Conservation (phyloP, 2,329 filamentous ascomycete species). For the Mollisiaceae sp. region DNA sequence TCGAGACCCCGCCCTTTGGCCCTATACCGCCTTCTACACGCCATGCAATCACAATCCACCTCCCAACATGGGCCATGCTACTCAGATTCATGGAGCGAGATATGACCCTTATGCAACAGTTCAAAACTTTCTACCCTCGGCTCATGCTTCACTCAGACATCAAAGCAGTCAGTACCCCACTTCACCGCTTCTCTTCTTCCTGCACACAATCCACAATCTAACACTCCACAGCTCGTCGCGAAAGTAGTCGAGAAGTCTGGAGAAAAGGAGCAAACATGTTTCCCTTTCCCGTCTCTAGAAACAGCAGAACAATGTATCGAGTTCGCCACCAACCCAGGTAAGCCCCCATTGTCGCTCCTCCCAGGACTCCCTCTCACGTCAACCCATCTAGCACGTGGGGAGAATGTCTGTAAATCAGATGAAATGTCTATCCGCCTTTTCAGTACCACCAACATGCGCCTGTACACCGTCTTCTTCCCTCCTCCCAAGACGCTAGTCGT, state of each 20-base stretch:
- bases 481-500: conserved; percentile 44
- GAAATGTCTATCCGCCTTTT: conserved; percentile 30
- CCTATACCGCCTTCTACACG: conserved; percentile 34
- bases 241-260: conserved; percentile 21
- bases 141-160: conserved; percentile 34
- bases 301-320: conserved; percentile 30
- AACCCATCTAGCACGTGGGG: conserved; percentile 7
- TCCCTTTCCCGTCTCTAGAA: conserved; percentile 28
- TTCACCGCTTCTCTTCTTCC: background rate
- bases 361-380: background rate
- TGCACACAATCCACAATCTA: conserved; percentile 14
- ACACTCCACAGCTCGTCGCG: conserved; percentile 10
- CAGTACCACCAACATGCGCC: conserved; percentile 32
- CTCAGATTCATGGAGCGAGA: conserved; percentile 29
- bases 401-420: conserved; percentile 19
- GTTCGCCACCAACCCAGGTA: conserved; percentile 25
- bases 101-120: conserved; percentile 20
- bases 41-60: conserved; percentile 37
- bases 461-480: conserved; percentile 53
- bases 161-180: conserved; percentile 26
- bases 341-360: background rate
- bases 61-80: conserved; percentile 32
- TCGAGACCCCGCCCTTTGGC: conserved; percentile 27
- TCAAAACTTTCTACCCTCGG: conserved; percentile 36
- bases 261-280: conserved; percentile 21